Base-by-base conservation (phyloP, 1,284 basidiomycete genomes). In the Tilletiopsis washingtonensis region DNA sequence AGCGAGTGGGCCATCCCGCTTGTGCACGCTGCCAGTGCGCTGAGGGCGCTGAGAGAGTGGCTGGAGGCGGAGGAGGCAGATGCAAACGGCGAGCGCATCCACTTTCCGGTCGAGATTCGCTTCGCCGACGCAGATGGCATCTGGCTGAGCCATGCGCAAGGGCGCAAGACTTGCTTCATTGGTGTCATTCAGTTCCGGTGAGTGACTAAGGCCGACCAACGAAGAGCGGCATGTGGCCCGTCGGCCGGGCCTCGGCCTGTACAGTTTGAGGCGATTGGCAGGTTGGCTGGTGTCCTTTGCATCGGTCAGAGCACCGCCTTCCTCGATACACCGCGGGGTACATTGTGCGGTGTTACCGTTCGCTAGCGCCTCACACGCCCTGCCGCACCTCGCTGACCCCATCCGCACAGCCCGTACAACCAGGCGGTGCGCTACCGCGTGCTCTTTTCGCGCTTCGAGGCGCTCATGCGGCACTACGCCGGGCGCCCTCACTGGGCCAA, bases 401-500 rank as follows among this genome's bases (percentile, higher is more conserved):
- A n/a, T n/a, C n/a, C n/a, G n/a, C n/a, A 44, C 56, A 91, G 91
- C 60, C 93, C 93, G 1, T 98, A 93, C 74, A 86, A 86, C 24
- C 79, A 84, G 48, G 82, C 85, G 29, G 84, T 91, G n/a, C 84
- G 87, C 24, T 97, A 96, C 76, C 82, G 84, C 54, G 76, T 78
- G 50, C 79, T 91, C 52, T 96, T 97, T 74, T 75, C 78, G 43
- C 80, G 78, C 25, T 98, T 91, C 72, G 88, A 93, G 69, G 68
- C 75, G 15, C 84, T 94, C 61, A 74, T 93, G 60, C 74, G 79
- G 27, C 78, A 79, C 34, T 81, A 91, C 74, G 79, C 80, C 42
- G 91, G 91, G 6, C 81, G 88, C 49, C 91, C 93, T 3, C 93
- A 98, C 77, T 98, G 93, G 93, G 94, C 91, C 0, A 98, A 98